Evolutionary conservation across 2,329 filamentous ascomycete species (phyloP).

Genomic region (Fusarium sarcochroum): DNA sequence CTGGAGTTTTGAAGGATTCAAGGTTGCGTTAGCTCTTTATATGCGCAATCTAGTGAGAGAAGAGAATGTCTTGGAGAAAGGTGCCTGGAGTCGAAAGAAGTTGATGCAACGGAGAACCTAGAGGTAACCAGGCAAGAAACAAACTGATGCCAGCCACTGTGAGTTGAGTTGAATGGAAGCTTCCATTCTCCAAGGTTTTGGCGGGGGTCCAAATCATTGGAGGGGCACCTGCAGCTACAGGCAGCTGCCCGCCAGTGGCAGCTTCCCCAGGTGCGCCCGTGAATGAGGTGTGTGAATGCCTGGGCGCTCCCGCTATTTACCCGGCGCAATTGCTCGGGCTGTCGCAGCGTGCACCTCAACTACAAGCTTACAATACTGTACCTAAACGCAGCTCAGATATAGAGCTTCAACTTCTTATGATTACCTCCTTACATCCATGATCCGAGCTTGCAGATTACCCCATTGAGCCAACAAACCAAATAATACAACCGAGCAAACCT

Average conservation of each 20-base stretch:
- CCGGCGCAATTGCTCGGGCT: constrained; percentile 43
- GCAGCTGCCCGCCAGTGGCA: constrained; percentile 5
- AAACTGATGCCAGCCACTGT: constrained; percentile 27
- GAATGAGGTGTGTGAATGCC: neutral
- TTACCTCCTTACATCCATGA: neutral
- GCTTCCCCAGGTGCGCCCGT: constrained; percentile 16
- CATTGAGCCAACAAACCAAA: neutral
- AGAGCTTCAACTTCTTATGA: constrained; percentile 1
- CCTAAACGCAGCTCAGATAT: neutral
- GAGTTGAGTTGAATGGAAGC: constrained; percentile 18
- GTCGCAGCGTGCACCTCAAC: neutral
- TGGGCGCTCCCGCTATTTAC: constrained; percentile 48
- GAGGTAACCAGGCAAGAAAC: constrained; percentile 29
- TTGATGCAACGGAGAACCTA: constrained; percentile 18
- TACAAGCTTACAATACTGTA: neutral
- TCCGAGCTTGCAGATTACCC: neutral
- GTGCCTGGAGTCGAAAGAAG: neutral
- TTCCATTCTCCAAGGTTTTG: constrained; percentile 45
- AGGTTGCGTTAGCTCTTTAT: constrained; percentile 10
- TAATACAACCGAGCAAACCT: neutral
- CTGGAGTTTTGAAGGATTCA: neutral
- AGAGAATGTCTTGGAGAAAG: neutral
- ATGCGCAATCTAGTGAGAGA: neutral
- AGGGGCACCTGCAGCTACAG: constrained; percentile 49
- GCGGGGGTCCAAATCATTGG: constrained; percentile 52